Evolutionary conservation across 2,329 filamentous ascomycete genomes (phyloP).

Genomic region (Arachnomyces sp.): DNA sequence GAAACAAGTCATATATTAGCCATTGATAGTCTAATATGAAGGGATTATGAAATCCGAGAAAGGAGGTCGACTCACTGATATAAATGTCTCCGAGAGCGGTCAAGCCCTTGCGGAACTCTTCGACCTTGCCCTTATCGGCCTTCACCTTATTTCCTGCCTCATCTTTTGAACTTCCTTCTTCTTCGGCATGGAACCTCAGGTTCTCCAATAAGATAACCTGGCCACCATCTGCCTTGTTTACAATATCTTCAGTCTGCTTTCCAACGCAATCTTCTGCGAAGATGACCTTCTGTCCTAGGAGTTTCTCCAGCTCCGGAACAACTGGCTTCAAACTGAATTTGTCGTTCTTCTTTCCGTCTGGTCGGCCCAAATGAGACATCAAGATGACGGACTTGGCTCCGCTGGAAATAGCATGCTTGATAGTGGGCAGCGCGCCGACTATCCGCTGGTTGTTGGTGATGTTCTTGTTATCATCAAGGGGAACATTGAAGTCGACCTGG

Average conservation of each 20-base stretch:
- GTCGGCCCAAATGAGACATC: constrained; percentile 97
- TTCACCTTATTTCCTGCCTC: constrained; percentile 94
- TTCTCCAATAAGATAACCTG: constrained; percentile 92
- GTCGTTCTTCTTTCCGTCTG: constrained; percentile 77
- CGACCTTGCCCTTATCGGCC: constrained; percentile 88
- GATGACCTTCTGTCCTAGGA: constrained; percentile 73
- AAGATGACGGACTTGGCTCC: constrained; percentile 88
- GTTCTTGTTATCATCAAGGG: constrained; percentile 84
- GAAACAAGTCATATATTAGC: constrained; percentile 13
- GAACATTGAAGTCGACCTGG: constrained; percentile 99
- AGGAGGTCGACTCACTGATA: constrained; percentile 63
- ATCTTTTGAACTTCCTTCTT: constrained; percentile 94
- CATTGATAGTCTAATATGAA: not conserved
- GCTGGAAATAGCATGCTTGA: constrained; percentile 86
- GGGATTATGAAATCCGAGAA: not conserved
- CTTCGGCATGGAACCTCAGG: constrained; percentile 94
- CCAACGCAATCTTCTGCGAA: constrained; percentile 90
- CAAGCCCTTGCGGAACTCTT: constrained; percentile 87
- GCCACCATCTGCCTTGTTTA: constrained; percentile 73
- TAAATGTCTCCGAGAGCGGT: constrained; percentile 93
- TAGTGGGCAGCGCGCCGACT: constrained; percentile 86
- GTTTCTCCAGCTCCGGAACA: constrained; percentile 83
- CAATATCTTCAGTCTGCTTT: constrained; percentile 78
- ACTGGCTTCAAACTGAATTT: constrained; percentile 97
- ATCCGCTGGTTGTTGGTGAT: constrained; percentile 99